Evolutionary conservation across 1,284 basidiomycete species (phyloP).

Genomic region (Ceraceosorus guamensis): DNA sequence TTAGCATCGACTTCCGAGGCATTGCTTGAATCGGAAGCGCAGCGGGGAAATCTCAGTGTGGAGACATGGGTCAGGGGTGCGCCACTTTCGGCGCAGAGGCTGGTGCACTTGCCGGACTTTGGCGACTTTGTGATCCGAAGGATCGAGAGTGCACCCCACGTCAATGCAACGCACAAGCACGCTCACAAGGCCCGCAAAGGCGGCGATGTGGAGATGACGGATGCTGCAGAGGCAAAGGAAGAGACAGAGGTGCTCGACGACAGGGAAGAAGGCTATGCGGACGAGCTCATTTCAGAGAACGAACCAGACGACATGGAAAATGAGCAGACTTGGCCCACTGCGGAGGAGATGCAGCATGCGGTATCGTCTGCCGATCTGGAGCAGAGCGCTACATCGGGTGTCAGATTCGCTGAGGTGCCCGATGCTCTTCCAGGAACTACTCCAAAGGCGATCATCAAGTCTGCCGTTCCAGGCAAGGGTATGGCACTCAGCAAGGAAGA

Average conservation of each 20-base stretch:
- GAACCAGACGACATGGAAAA: constrained; percentile 80
- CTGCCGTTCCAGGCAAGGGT: constrained; percentile 34
- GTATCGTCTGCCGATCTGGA: constrained; percentile 12
- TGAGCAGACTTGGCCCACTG: constrained; percentile 98
- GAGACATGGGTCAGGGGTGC: constrained; percentile 78
- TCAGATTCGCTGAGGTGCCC: constrained; percentile 14
- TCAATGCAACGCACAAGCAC: constrained; percentile 10
- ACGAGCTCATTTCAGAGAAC: constrained; percentile 81
- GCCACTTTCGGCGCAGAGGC: constrained; percentile 69
- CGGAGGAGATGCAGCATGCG: constrained; percentile 72
- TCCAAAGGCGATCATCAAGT: constrained; percentile 38
- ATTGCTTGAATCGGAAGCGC: constrained; percentile 15
- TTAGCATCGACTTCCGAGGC: background rate
- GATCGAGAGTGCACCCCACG: constrained; percentile 52
- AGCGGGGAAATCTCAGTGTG: constrained; percentile 59
- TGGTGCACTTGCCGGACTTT: constrained; percentile 79
- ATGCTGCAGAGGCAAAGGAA: constrained; percentile 6
- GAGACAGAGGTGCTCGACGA: constrained; percentile 53
- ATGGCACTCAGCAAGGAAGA: constrained; percentile 25
- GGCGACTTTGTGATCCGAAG: constrained; percentile 81
- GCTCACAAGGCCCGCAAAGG: constrained; percentile 4
- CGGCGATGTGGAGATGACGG: constrained; percentile 9
- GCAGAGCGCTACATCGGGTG: constrained; percentile 11
- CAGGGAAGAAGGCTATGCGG: constrained; percentile 60
- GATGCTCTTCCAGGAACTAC: constrained; percentile 50